Conservation (phyloP, 2,329 filamentous ascomycete species). For the Colletotrichum sojae region DNA sequence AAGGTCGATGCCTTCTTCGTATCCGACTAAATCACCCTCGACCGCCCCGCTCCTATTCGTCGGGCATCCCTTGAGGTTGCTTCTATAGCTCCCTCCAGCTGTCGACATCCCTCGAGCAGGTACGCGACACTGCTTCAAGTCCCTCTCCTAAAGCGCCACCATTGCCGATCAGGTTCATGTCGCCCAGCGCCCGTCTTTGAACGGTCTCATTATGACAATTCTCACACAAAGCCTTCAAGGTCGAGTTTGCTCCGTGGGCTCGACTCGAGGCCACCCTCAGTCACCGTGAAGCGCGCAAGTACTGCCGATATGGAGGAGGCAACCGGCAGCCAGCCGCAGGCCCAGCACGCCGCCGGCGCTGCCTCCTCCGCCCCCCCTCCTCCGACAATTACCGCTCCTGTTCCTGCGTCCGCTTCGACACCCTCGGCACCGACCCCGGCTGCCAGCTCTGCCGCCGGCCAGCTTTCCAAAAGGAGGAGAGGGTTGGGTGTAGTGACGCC, state of each 20-base stretch:
- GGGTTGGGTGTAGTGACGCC: slow-evolving; percentile 71
- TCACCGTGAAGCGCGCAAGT: slow-evolving; percentile 40
- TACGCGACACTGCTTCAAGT: not conserved
- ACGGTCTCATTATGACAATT: slow-evolving; percentile 40
- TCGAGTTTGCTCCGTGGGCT: slow-evolving; percentile 38
- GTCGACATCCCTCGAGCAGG: slow-evolving; percentile 1
- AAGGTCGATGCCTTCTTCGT: slow-evolving; percentile 6
- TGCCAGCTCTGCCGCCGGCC: slow-evolving; percentile 40
- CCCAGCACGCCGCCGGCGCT: slow-evolving; percentile 32
- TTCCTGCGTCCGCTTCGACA: slow-evolving; percentile 15
- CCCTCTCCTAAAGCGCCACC: not conserved
- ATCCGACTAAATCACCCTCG: not conserved
- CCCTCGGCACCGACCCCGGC: slow-evolving; percentile 27
- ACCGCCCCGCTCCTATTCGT: not conserved
- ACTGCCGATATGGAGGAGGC: slow-evolving; percentile 42
- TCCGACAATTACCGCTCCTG: slow-evolving; percentile 15
- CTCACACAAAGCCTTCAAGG: slow-evolving; percentile 35
- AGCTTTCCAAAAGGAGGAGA: slow-evolving; percentile 65
- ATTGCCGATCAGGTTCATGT: slow-evolving; percentile 14
- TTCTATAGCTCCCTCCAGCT: slow-evolving; percentile 5
- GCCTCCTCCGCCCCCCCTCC: slow-evolving; percentile 36
- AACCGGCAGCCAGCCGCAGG: slow-evolving; percentile 32
- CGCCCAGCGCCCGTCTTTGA: slow-evolving; percentile 28
- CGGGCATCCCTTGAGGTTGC: not conserved
- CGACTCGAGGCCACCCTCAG: slow-evolving; percentile 33